Conservation (phyloP, 1,139 yeast species). For the Lodderomyces orthopsilosis region DNA sequence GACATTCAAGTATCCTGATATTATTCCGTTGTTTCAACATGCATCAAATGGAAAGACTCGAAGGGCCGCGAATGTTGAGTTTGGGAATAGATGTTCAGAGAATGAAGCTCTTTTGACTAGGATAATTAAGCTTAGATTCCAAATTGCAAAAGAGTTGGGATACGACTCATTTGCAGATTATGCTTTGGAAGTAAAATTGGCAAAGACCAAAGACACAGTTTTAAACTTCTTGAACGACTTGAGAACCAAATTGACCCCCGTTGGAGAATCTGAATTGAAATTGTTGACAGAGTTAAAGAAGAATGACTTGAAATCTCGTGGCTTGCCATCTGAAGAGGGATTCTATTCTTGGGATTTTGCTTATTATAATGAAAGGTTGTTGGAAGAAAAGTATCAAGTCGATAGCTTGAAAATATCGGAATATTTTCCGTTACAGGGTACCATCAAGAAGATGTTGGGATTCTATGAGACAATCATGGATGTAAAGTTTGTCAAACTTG, state of each 20-base stretch:
- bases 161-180: constrained; percentile 67
- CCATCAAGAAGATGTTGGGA: constrained; percentile 64
- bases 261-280: constrained; percentile 55
- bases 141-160: constrained; percentile 63
- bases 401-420: constrained; percentile 71
- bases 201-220: constrained; percentile 62
- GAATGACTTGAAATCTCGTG: constrained; percentile 45
- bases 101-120: constrained; percentile 60
- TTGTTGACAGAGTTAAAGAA: constrained; percentile 52
- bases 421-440: constrained; percentile 70
- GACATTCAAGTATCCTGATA: constrained; percentile 79
- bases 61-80: constrained; percentile 60
- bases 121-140: constrained; percentile 58
- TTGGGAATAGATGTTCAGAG: constrained; percentile 61
- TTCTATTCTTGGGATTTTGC: constrained; percentile 75
- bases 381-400: constrained; percentile 67
- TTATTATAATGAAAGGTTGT: constrained; percentile 60
- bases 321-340: constrained; percentile 35
- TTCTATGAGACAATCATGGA: constrained; percentile 69
- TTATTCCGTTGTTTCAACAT: constrained; percentile 70
- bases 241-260: constrained; percentile 52
- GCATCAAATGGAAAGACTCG: constrained; percentile 65
- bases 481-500: constrained; percentile 58
- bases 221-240: constrained; percentile 60
- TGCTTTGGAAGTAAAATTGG: constrained; percentile 76